Percentiles rank a stretch among this genome's conserved stretches.
Evolutionary conservation across 129 eudicot genomes (phyloP).

Genomic region (Saposhnikovia divaricata): DNA sequence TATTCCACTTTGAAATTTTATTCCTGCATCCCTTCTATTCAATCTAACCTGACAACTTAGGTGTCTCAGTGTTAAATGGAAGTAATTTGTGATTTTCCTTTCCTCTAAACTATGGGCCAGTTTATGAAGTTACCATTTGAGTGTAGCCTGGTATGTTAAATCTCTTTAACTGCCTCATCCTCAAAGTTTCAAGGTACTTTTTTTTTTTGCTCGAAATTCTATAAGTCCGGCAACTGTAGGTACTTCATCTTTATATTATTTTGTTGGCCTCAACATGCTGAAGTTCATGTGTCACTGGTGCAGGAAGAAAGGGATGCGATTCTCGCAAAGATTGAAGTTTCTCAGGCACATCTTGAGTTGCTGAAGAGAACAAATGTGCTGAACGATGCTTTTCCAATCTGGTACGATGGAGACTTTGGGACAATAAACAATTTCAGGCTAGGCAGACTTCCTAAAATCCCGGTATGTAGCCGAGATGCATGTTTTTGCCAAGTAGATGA

Average conservation of each 20-base stretch:
- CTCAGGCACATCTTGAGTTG: conserved; percentile 87
- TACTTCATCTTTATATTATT: not conserved
- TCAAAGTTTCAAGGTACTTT: not conserved
- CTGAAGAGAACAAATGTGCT: conserved; percentile 83
- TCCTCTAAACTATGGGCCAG: not conserved
- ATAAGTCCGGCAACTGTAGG: not conserved
- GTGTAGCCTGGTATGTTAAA: not conserved
- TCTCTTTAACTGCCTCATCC: not conserved
- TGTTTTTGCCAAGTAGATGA: not conserved
- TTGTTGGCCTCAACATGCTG: not conserved
- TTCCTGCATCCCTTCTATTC: not conserved
- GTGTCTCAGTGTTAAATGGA: not conserved
- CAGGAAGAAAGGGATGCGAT: conserved; percentile 96
- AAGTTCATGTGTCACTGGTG: conserved; percentile 13
- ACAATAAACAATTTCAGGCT: conserved; percentile 89
- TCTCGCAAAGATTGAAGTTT: conserved; percentile 89
- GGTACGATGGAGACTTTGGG: conserved; percentile 94
- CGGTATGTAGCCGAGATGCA: conserved; percentile 30
- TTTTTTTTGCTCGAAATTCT: not conserved
- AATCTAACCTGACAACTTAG: not conserved
- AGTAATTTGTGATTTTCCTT: not conserved
- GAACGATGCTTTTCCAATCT: conserved; percentile 87
- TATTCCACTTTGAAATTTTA: not conserved
- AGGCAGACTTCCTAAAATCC: conserved; percentile 92
- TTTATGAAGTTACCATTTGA: not conserved